These are phyloP conservation scores for Alternaria triticimaculans DNA, from an alignment of 2,329 filamentous ascomycete species.

Conservation along the genomic window DNA sequence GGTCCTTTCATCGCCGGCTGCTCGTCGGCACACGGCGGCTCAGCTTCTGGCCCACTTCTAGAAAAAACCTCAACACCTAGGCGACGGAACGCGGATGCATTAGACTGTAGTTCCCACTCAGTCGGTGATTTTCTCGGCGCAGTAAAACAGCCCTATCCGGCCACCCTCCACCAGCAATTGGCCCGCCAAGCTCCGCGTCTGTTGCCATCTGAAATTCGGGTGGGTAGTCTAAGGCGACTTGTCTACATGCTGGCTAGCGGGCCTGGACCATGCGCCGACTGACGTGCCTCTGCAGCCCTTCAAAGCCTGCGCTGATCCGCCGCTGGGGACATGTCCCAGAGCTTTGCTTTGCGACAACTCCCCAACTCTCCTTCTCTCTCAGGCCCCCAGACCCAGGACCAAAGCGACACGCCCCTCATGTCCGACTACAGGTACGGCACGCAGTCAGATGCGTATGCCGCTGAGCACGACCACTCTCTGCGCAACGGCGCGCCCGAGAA, in stretches of 20 bases:
- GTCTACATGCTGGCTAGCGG: slow-evolving; percentile 30
- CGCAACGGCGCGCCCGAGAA: slow-evolving; percentile 29
- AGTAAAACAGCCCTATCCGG: slow-evolving; percentile 19
- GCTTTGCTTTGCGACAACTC: slow-evolving; percentile 27
- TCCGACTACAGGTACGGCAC: slow-evolving; percentile 38
- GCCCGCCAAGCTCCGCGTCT: slow-evolving; percentile 27
- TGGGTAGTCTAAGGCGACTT: slow-evolving; percentile 21
- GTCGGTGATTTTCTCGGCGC: slow-evolving; percentile 26
- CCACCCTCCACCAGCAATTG: slow-evolving; percentile 11
- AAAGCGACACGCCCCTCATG: slow-evolving; percentile 23
- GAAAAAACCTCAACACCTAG: slow-evolving; percentile 15
- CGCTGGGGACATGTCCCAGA: slow-evolving; percentile 15
- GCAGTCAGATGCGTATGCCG: slow-evolving; percentile 44
- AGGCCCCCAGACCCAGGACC: slow-evolving; percentile 18
- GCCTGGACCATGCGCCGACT: slow-evolving; percentile 29
- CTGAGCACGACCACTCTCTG: slow-evolving; percentile 38
- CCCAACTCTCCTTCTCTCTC: slow-evolving; percentile 10
- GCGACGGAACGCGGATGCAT: slow-evolving; percentile 12
- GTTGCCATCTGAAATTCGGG: slow-evolving; percentile 28
- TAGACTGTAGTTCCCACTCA: slow-evolving; percentile 7
- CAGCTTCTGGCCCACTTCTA: slow-evolving; percentile 19
- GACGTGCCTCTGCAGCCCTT: slow-evolving; percentile 37
- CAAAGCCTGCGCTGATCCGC: slow-evolving; percentile 35
- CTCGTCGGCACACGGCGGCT: slow-evolving; percentile 5
- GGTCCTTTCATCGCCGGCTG: slow-evolving; percentile 1